Evolutionary conservation across 2,329 filamentous ascomycete species (phyloP), one percentile per base, ranked within the genome.

Genomic region (Furcasterigmium sp.): DNA sequence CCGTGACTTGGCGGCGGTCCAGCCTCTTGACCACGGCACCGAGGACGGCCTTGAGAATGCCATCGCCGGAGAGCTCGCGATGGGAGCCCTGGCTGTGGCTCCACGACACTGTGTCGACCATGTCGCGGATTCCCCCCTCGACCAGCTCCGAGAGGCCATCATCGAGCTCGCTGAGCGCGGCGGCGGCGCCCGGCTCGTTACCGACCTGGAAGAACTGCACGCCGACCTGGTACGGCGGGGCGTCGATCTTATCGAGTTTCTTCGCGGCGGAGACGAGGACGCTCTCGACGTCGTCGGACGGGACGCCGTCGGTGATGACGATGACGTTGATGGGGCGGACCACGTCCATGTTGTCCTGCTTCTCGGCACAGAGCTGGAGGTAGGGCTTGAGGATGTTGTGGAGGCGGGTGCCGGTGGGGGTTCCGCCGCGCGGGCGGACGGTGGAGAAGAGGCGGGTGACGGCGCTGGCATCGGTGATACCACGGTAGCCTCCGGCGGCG

Each of bases 131-230:
- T 13, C 73, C 70, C 23, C 73, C 67, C 23, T 73, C 66, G 20
- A 71, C 67, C n/a, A 77, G 56, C 34, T 75, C 70, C 2, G 64
- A 68, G 28, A 93, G 65, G 4, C 76, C 76, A 59, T 96, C 87
- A 57, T 97, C 91, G 8, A 97, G 72, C 37, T 82, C 73, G 52
- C 76, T 68, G 30, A 97, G 70, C 43, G 84, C 80, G 51, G 72
- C 64, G 2, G 73, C 71, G 0, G 91, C 91, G 1, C 63, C 68
- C 1, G 66, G 57, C 53, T 95, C 87, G 39, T 78, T 74, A 44
- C 93, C 91, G 36, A 97, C 86, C 65, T 96, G 91, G 71, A 97
- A 95, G 69, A 97, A 97, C 62, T 97, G 91, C 44, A 97, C 80
- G 26, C 91, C 91, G 8, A 96, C 72, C 67, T 97, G 93, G 72